Conservation (phyloP, 2,329 filamentous ascomycete genomes). For the Colletotrichum coccodes region DNA sequence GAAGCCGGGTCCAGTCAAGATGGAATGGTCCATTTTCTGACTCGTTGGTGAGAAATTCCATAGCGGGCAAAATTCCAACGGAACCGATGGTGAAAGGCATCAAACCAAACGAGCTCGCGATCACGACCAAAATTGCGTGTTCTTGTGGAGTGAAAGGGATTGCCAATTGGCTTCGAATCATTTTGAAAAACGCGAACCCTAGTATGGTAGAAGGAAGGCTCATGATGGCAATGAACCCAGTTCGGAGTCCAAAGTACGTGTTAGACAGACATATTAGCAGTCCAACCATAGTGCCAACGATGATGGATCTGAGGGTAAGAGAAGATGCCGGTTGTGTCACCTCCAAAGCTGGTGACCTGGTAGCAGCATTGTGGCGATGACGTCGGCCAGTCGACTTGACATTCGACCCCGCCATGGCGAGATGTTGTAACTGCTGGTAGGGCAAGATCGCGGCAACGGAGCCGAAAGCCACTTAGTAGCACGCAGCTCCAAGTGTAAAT, state of each 20-base stretch:
- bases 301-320: not conserved
- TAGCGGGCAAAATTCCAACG: not conserved
- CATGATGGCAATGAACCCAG: conserved; percentile 1
- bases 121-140: not conserved
- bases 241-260: not conserved
- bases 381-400: too few relatives aligned
- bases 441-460: not conserved
- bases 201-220: not conserved
- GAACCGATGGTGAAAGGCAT: conserved; percentile 5
- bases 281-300: not conserved
- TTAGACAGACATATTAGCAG: not conserved
- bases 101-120: not conserved
- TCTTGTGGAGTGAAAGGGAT: not conserved
- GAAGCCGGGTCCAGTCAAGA: not conserved
- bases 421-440: not conserved
- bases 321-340: not conserved
- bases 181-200: not conserved
- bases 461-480: not conserved
- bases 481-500: not conserved
- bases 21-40: not conserved
- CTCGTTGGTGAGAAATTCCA: not conserved
- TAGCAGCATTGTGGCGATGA: not conserved
- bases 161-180: not conserved
- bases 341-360: not conserved
- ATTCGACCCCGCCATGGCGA: not conserved